These are phyloP conservation scores for Gynandropsis gynandra DNA, from an alignment of 345 rosid species.

Conservation along the genomic window DNA sequence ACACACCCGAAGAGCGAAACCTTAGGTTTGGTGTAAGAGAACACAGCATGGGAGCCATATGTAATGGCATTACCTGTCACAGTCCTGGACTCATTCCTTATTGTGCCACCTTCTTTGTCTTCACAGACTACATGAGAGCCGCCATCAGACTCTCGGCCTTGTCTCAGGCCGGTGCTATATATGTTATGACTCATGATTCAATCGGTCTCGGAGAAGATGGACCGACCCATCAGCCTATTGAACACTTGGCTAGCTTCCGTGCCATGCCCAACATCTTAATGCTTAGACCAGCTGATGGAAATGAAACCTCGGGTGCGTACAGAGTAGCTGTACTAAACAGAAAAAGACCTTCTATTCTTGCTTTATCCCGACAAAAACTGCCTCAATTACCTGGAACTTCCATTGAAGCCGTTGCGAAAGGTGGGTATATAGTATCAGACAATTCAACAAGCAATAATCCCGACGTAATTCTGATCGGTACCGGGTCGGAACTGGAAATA, in stretches of 20 bases:
- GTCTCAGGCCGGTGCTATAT: conserved; percentile 81
- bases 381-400: conserved; percentile 84
- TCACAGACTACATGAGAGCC: conserved; percentile 99
- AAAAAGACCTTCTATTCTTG: conserved; percentile 83
- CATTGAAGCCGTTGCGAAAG: conserved; percentile 81
- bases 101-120: conserved; percentile 99
- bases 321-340: conserved; percentile 67
- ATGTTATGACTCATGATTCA: conserved; percentile 98
- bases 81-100: conserved; percentile 89
- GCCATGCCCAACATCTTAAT: conserved; percentile 95
- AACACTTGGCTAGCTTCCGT: conserved; percentile 97
- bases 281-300: conserved; percentile 99
- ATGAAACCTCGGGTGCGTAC: conserved; percentile 96
- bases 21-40: conserved; percentile 94
- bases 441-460: conserved; percentile 87
- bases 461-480: conserved; percentile 83
- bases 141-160: conserved; percentile 93
- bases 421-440: conserved; percentile 85
- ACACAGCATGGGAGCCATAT: conserved; percentile 96
- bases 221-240: conserved; percentile 98
- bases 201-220: conserved; percentile 99
- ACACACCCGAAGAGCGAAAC: conserved; percentile 85
- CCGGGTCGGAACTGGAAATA: conserved; percentile 93
- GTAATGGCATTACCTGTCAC: conserved; percentile 90
- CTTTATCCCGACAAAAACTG: conserved; percentile 91